phyloP scores from a whole-genome alignment of 768 basidiomycete species.

The Pluteus cervinus region DNA sequence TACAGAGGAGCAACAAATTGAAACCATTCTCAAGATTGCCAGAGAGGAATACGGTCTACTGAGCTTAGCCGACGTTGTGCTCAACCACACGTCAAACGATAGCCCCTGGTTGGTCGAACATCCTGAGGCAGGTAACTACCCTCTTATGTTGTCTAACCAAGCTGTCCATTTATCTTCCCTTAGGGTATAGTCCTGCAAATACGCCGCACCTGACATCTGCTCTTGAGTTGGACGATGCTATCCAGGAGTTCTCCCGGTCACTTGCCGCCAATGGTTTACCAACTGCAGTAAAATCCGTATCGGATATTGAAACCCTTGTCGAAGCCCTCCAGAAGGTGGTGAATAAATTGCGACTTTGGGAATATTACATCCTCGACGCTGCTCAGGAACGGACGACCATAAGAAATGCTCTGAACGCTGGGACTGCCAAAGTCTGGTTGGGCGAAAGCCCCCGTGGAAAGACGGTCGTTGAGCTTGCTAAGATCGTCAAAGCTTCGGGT shows the following conservation, averaged over 20 bases:
- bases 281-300: constrained; percentile 51
- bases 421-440: constrained; percentile 48
- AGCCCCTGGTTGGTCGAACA: constrained; percentile 88
- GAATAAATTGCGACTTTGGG: constrained; percentile 74
- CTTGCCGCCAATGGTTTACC: constrained; percentile 69
- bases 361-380: constrained; percentile 88
- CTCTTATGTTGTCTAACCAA: not conserved
- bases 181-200: constrained; percentile 88
- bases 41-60: constrained; percentile 84
- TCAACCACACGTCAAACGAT: constrained; percentile 97
- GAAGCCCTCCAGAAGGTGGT: constrained; percentile 54
- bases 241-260: constrained; percentile 72
- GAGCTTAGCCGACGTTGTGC: constrained; percentile 89
- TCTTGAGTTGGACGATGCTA: constrained; percentile 82
- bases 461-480: constrained; percentile 58
- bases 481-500: constrained; percentile 47
- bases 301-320: constrained; percentile 67
- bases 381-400: constrained; percentile 56
- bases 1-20: constrained; percentile 51
- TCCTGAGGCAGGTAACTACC: constrained; percentile 81
- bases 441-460: constrained; percentile 56
- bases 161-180: constrained; percentile 1
- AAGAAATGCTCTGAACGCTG: constrained; percentile 43
- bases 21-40: constrained; percentile 61
- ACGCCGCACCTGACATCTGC: constrained; percentile 92